A percentile compares a stretch with the other conserved stretches of the same genome.
Evolutionary conservation across 1,139 yeast species (phyloP).

Genomic region (Wickerhamiella pararugosa): DNA sequence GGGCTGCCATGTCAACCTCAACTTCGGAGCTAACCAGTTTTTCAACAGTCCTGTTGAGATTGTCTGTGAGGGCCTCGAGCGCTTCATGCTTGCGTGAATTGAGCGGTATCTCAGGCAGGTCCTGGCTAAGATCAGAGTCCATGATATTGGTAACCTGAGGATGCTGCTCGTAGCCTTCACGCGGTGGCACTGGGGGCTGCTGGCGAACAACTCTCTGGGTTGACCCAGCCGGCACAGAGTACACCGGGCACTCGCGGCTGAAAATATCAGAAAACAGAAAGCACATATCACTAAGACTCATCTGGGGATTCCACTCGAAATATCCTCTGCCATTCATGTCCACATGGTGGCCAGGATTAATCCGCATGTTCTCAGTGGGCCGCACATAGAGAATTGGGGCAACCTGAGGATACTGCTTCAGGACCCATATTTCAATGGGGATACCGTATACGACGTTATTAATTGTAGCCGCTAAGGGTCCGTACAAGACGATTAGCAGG

Average conservation of each 20-base stretch:
- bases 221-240: conserved; percentile 19
- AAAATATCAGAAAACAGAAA: conserved; percentile 29
- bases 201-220: background rate
- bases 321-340: conserved; percentile 65
- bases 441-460: conserved; percentile 27
- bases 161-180: background rate
- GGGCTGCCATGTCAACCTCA: conserved; percentile 18
- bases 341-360: conserved; percentile 50
- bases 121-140: conserved; percentile 6
- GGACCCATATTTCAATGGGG: conserved; percentile 70
- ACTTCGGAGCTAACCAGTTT: conserved; percentile 17
- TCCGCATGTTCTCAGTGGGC: conserved; percentile 34
- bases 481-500: conserved; percentile 49
- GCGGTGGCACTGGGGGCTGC: conserved; percentile 2
- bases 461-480: conserved; percentile 32
- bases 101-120: conserved; percentile 23
- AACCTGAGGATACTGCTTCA: conserved; percentile 45
- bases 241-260: conserved; percentile 36
- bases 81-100: conserved; percentile 26
- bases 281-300: conserved; percentile 26
- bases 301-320: conserved; percentile 9
- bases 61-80: conserved; percentile 13
- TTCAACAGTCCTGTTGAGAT: conserved; percentile 10
- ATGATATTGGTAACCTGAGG: conserved; percentile 5
- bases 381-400: conserved; percentile 51